phyloP scores from a whole-genome alignment of 106 monocot species.

The Acorus gramineus region DNA sequence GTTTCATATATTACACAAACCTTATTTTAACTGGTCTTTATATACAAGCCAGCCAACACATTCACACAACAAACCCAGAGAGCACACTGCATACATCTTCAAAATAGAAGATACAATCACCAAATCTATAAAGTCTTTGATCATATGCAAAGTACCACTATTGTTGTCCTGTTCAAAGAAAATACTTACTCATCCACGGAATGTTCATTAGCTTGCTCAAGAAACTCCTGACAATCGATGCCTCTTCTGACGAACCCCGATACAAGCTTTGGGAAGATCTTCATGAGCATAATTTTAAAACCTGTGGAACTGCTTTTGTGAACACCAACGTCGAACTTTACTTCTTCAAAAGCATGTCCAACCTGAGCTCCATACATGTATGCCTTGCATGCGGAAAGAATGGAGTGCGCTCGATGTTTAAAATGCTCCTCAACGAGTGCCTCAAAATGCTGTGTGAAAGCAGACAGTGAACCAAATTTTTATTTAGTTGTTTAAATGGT shows the following conservation, averaged over 20 bases:
- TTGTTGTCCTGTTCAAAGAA: too few relatives aligned
- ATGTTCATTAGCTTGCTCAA: background rate
- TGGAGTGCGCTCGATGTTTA: slow-evolving; percentile 17
- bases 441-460: slow-evolving; percentile 44
- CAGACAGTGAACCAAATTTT: background rate
- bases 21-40: too few relatives aligned
- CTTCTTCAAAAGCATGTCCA: slow-evolving; percentile 16
- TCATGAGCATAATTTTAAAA: slow-evolving; percentile 53
- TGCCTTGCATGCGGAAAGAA: slow-evolving; percentile 54
- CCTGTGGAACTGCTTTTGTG: slow-evolving; percentile 33
- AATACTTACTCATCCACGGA: too few relatives aligned
- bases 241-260: slow-evolving; percentile 34
- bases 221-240: slow-evolving; percentile 22
- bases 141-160: too few relatives aligned
- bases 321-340: slow-evolving; percentile 1
- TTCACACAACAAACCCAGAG: too few relatives aligned
- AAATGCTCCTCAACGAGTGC: slow-evolving; percentile 60
- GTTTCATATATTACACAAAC: too few relatives aligned
- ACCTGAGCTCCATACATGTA: slow-evolving; percentile 51
- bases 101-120: too few relatives aligned
- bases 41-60: too few relatives aligned
- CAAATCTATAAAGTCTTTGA: too few relatives aligned
- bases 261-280: slow-evolving; percentile 47
- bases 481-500: too few relatives aligned
- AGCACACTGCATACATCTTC: too few relatives aligned